Base-by-base conservation (phyloP, 176 grass and related monocot genomes). In the Carex myosuroides region DNA sequence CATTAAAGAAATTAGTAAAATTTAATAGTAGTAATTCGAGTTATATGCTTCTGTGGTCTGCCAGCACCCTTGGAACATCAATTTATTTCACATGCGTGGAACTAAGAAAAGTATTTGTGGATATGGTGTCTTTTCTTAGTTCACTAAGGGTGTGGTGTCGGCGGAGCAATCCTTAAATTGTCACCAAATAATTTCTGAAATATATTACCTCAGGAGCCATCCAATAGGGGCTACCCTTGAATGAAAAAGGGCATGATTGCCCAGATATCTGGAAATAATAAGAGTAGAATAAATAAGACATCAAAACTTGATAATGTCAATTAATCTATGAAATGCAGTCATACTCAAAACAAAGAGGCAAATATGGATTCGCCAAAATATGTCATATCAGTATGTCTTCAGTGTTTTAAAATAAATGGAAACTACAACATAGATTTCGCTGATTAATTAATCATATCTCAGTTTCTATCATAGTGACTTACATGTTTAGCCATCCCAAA, bases 401-500 rank as follows among this genome's bases (percentile, higher is more conserved):
- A 65, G 37, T 39, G 37, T 3, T 62, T 70, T 70, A 57, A 32
- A 6, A 57, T 33, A 78, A 77, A 55, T 77, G 14, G 6, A 56
- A 18, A 77, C 22, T 17, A 56, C 70, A 77, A 4, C 24, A 77
- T 52, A 56, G 73, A 13, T 78, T 78, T 17, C 26, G 2, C 26
- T 57, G n/a, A 57, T 57, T 30, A 1, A 48, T 55, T 33, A 8
- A 33, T 78, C 22, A 83, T 50, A 81, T 80, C 76, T 68, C 18
- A 80, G 74, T 64, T 87, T 83, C 8, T 85, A 79, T 82, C 76
- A 50, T 52, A 29, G 84, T 84, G 90, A 54, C 65, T 84, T 88
- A 94, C 96, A 64, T 99, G 93, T 90, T 99, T 99, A 41, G 96
- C 93, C 96, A 99, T 99, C 86, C 96, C 96, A 14, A 99, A 99